Evolutionary conservation across 805 yeast genomes (phyloP), one percentile per base, ranked within the genome.

Genomic region (Candida namnaoensis): DNA sequence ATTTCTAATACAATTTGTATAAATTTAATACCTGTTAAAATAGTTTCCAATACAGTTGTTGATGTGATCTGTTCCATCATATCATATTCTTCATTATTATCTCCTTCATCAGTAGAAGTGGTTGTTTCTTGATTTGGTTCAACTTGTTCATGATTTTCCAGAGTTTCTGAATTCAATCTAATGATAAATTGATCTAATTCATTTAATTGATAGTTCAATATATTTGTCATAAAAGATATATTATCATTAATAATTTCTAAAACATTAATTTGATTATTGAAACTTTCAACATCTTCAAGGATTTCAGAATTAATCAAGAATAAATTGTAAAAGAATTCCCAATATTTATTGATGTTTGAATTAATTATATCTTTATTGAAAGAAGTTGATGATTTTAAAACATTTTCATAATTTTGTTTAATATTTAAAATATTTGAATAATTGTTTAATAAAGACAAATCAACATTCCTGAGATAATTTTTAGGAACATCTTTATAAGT

Each of bases 401-500:
- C 48, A 1, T 33, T 24, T 2, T 38, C 46, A 34, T 55, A 50
- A 33, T 47, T 48, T 5, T n/a, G 19, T 28, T 42, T 47, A 3
- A 54, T 42, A 38, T 45, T 51, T 0, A 8, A 15, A 6, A 54
- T 10, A 26, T 26, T 26, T 1, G 36, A 14, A 7, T 43, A 11
- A 2, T 11, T 7, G 0, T 38, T 12, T 2, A 53, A 38, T 23
- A 11, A n/a, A 34, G 52, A 51, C 4, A 39, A 50, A 5, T 50
- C 61, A 45, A 69, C 61, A 26, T 54, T 58, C 2, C 48, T 56
- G 38, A 71, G 49, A 10, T 56, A 61, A 12, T 41, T 39, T 10
- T 27, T n/a, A 11, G 65, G 51, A 11, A 77, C 80, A 8, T 66
- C 64, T 39, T 71, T 71, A 38, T 65, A 58, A 45, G 70, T 75